Percentiles rank a stretch among this genome's conserved stretches.
These are phyloP conservation scores for Brasilioporus rufonigricans DNA, from an alignment of 768 basidiomycete species.

Conservation along the genomic window DNA sequence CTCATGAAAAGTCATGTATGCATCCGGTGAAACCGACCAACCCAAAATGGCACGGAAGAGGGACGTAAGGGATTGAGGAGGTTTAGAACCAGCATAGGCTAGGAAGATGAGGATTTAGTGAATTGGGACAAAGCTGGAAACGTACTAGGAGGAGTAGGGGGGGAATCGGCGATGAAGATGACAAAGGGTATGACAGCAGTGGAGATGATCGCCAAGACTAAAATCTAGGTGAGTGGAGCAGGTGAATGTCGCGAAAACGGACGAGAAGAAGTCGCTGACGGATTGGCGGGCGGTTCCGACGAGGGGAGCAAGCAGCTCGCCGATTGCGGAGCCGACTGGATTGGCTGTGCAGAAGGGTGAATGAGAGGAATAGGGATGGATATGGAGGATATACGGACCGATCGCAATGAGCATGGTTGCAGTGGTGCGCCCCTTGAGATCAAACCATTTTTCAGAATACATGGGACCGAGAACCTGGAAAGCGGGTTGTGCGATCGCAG, in stretches of 20 bases:
- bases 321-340: slow-evolving; percentile 70
- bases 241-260: background rate
- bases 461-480: slow-evolving; percentile 78
- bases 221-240: slow-evolving; percentile 42
- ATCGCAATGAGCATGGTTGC: slow-evolving; percentile 64
- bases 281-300: slow-evolving; percentile 53
- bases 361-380: background rate
- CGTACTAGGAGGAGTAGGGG: slow-evolving; percentile 80
- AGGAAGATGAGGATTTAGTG: background rate
- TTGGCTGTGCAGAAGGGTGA: slow-evolving; percentile 45
- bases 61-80: slow-evolving; percentile 51
- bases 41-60: slow-evolving; percentile 56
- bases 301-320: slow-evolving; percentile 69
- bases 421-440: slow-evolving; percentile 70
- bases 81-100: slow-evolving; percentile 70
- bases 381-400: slow-evolving; percentile 30
- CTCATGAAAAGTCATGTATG: slow-evolving; percentile 62
- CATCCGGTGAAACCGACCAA: slow-evolving; percentile 36
- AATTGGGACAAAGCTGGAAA: background rate
- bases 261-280: slow-evolving; percentile 47
- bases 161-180: slow-evolving; percentile 56
- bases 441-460: slow-evolving; percentile 85
- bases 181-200: slow-evolving; percentile 59
- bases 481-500: slow-evolving; percentile 63
- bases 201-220: slow-evolving; percentile 69